Percentiles rank a stretch among this genome's conserved stretches.
Conservation (phyloP, 2,329 filamentous ascomycete species). For the Aureobasidium lini region DNA sequence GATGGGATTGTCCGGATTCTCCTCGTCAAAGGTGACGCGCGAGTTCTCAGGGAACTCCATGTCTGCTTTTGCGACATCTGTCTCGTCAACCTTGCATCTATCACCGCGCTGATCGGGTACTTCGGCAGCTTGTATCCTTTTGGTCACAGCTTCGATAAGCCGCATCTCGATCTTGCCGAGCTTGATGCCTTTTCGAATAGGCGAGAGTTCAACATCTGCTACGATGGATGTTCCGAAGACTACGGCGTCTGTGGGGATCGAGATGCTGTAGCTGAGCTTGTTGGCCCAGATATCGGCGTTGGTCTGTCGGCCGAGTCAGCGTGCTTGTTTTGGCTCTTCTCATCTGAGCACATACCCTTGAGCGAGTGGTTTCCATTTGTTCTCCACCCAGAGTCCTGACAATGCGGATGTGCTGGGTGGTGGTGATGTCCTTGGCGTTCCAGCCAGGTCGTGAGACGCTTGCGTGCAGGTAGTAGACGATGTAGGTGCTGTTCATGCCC, state of each 20-base stretch:
- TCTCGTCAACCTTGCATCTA: conserved; percentile 28
- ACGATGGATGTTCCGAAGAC: conserved; percentile 84
- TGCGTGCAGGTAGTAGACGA: conserved; percentile 86
- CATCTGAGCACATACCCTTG: conserved; percentile 19
- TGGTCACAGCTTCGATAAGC: conserved; percentile 67
- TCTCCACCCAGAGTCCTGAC: conserved; percentile 47
- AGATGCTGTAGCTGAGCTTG: conserved; percentile 93
- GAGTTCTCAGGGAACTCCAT: conserved; percentile 32
- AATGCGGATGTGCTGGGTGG: conserved; percentile 56
- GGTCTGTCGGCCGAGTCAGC: conserved; percentile 36
- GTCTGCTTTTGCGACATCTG: conserved; percentile 30
- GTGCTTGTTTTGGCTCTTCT: conserved; percentile 12
- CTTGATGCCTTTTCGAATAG: conserved; percentile 78
- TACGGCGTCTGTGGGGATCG: conserved; percentile 87
- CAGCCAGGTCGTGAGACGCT: conserved; percentile 73
- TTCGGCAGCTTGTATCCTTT: conserved; percentile 28
- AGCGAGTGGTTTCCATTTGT: conserved; percentile 58
- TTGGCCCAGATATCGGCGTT: conserved; percentile 98
- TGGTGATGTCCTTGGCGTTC: conserved; percentile 76
- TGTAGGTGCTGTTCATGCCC: conserved; percentile 75
- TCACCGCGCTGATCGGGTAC: conserved; percentile 27
- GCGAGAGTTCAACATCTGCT: conserved; percentile 79
- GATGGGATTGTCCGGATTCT: conserved; percentile 31
- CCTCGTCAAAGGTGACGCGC: conserved; percentile 29
- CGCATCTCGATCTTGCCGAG: conserved; percentile 77